These are phyloP conservation scores for Onygenales sp. DNA, from an alignment of 2,329 filamentous ascomycete genomes.

Conservation along the genomic window DNA sequence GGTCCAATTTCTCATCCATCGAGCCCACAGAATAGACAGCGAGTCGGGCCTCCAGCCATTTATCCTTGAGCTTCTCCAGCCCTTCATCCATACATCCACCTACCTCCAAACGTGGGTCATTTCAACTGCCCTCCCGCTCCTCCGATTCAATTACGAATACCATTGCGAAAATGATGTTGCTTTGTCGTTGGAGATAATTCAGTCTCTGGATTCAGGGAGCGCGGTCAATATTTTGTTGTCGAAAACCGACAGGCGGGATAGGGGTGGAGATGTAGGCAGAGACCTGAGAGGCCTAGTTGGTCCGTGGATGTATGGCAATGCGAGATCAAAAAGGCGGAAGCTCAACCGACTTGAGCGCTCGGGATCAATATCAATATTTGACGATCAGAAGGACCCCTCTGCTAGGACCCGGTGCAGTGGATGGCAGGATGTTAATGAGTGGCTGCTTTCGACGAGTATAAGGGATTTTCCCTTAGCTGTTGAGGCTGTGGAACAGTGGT, in stretches of 20 bases:
- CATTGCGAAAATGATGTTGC: constrained; percentile 41
- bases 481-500: constrained; percentile 46
- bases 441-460: constrained; percentile 46
- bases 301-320: constrained; percentile 54
- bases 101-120: constrained; percentile 51
- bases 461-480: constrained; percentile 42
- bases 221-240: constrained; percentile 47
- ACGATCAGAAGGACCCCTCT: background rate
- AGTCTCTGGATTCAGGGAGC: constrained; percentile 40
- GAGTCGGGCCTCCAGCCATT: constrained; percentile 50
- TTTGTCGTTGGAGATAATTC: constrained; percentile 43
- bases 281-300: constrained; percentile 51
- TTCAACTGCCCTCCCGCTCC: constrained; percentile 48
- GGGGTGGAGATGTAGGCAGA: constrained; percentile 34
- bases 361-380: constrained; percentile 19
- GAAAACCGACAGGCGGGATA: constrained; percentile 26
- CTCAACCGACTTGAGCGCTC: constrained; percentile 25
- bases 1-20: constrained; percentile 50
- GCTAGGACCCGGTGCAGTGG: constrained; percentile 21
- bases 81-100: constrained; percentile 46
- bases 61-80: constrained; percentile 45
- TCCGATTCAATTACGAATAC: constrained; percentile 54
- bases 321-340: constrained; percentile 44
- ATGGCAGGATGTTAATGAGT: constrained; percentile 52
- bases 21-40: constrained; percentile 49